A percentile compares a stretch with the other conserved stretches of the same genome.
Evolutionary conservation across 2,329 filamentous ascomycete genomes (phyloP).

Genomic region (Trichophaea hybrida): DNA sequence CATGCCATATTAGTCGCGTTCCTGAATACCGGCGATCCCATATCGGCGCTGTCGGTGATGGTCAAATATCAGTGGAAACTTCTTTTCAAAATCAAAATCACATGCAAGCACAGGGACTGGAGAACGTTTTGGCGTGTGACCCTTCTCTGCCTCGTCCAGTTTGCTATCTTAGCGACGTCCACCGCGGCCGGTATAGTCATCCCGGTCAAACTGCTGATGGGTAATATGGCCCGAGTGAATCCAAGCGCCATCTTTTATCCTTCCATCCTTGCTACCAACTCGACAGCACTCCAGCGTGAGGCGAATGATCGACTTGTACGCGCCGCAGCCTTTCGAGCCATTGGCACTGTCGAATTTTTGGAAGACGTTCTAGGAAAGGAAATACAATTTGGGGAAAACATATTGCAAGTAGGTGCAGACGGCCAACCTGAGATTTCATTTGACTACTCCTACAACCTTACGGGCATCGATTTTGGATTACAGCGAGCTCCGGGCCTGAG

Average conservation of each 20-base stretch:
- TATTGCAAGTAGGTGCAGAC: too few relatives aligned
- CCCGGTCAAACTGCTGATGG: background rate
- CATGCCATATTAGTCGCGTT: constrained; percentile 3
- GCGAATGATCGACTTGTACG: background rate
- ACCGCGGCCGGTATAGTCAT: background rate
- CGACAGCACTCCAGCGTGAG: too few relatives aligned
- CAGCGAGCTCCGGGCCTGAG: background rate
- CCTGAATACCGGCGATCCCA: background rate
- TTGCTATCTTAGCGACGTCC: background rate
- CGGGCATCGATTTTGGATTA: background rate
- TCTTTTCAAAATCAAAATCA: too few relatives aligned
- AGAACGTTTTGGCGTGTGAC: background rate
- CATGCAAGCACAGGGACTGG: background rate
- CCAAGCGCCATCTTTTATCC: background rate
- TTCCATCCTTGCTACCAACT: too few relatives aligned
- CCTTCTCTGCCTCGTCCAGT: background rate
- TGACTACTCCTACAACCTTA: background rate
- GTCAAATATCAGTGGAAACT: too few relatives aligned
- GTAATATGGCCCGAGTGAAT: background rate
- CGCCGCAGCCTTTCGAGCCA: background rate
- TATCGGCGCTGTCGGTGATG: background rate
- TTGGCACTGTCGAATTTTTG: too few relatives aligned
- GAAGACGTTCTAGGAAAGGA: too few relatives aligned
- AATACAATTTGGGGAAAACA: too few relatives aligned
- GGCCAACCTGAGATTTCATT: background rate